Evolutionary conservation across 2,329 filamentous ascomycete genomes (phyloP), one percentile per base, ranked within the genome.

Genomic region (Penicillium sp.): DNA sequence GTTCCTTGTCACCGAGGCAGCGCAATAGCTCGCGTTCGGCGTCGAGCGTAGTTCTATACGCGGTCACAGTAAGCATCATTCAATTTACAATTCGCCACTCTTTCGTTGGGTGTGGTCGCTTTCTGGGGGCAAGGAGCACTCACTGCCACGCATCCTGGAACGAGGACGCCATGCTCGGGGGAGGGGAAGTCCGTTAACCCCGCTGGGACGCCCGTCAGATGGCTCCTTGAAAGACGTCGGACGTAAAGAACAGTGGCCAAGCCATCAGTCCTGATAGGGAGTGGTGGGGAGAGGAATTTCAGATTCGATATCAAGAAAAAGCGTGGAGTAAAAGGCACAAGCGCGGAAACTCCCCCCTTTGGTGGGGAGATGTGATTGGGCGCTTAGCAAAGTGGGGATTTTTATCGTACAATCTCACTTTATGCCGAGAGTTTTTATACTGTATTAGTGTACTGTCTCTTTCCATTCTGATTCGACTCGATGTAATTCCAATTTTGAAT

Each of bases 141-240:
- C 69, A 84, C 83, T 77, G 76, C 77, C 79, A 81, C 68, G 79
- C 76, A 71, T 80, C 74, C 70, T 79, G 72, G 60, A 74, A 78
- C 59, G 73, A 70, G 58, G 74, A 71, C 69, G 79, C 78, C 79
- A 73, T 75, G 61, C 63, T 72, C 63, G 64, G 61, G 59, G 58
- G 58, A 58, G 56, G 55, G 73, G 72, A 73, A 78, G 59, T 65
- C 78, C 78, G 79, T 79, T 77, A 73, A 75, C 74, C 76, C 78
- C 77, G 79, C 78, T 77, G 79, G 79, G 76, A 74, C 72, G 75
- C 72, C 77, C 69, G 81, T 84, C 83, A 86, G 75, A 83, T 82
- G 72, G 77, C 77, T 75, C 77, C 78, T 75, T 78, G 78, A 76
- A 78, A 76, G 69, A 76, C 75, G 69, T 77, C 68, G 74, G 73